Evolutionary conservation across 306 rosid species (phyloP).

Genomic region (Pyrus betulifolia): DNA sequence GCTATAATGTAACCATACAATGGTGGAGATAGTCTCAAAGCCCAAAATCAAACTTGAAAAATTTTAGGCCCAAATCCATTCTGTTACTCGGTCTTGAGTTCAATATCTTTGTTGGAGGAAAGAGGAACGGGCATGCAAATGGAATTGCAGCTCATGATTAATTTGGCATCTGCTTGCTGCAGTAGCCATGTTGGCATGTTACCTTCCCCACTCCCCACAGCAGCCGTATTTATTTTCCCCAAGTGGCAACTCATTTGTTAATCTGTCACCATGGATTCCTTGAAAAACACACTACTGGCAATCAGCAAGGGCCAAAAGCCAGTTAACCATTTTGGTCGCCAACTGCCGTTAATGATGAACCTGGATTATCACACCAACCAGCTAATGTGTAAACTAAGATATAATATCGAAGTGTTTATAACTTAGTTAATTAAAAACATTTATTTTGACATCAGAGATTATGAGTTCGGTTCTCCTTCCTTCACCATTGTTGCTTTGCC

Average conservation of each 20-base stretch:
- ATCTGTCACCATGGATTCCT: not conserved
- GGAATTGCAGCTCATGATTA: not conserved
- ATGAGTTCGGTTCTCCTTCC: too few relatives aligned
- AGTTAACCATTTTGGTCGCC: not conserved
- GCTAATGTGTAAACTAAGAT: not conserved
- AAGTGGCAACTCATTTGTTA: not conserved
- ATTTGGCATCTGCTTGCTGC: not conserved
- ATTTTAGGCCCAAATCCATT: too few relatives aligned
- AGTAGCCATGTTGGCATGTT: not conserved
- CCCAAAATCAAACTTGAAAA: not conserved
- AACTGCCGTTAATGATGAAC: not conserved
- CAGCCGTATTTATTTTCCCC: not conserved
- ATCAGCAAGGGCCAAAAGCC: not conserved
- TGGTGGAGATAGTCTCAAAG: not conserved
- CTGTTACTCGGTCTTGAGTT: not conserved
- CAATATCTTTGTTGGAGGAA: not conserved
- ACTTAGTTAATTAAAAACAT: too few relatives aligned
- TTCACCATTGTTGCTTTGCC: too few relatives aligned
- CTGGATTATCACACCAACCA: not conserved
- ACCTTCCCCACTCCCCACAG: not conserved
- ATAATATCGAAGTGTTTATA: not conserved
- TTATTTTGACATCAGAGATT: too few relatives aligned
- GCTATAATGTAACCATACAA: too few relatives aligned
- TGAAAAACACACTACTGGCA: not conserved
- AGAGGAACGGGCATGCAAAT: not conserved